Evolutionary conservation across 1,284 basidiomycete species (phyloP).

Genomic region (Ustilago sp.): DNA sequence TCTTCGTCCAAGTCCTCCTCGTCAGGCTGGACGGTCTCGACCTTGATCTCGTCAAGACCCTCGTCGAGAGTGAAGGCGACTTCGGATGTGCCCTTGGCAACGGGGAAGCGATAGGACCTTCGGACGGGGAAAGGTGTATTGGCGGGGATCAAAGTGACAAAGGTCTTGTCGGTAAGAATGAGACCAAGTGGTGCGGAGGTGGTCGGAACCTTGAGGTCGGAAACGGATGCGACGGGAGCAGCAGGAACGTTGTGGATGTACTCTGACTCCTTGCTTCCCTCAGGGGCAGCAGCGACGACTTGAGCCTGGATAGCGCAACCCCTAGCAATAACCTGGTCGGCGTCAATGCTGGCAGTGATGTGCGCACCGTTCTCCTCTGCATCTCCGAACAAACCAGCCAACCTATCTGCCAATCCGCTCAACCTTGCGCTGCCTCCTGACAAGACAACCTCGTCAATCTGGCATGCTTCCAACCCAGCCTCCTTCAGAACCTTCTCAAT

Average conservation of each 20-base stretch:
- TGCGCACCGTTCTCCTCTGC: slow-evolving; percentile 74
- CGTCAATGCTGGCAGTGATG: slow-evolving; percentile 77
- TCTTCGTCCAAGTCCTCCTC: slow-evolving; percentile 71
- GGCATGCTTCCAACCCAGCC: slow-evolving; percentile 79
- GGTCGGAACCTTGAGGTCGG: slow-evolving; percentile 48
- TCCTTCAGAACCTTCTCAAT: slow-evolving; percentile 76
- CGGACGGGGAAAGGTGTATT: slow-evolving; percentile 79
- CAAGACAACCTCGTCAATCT: slow-evolving; percentile 85
- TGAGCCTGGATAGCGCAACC: slow-evolving; percentile 88
- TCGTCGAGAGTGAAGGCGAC: slow-evolving; percentile 86
- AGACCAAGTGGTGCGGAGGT: slow-evolving; percentile 77
- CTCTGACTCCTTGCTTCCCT: slow-evolving; percentile 51
- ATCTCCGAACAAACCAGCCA: slow-evolving; percentile 80
- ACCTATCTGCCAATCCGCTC: slow-evolving; percentile 83
- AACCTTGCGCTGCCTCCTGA: slow-evolving; percentile 88
- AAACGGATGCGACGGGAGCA: slow-evolving; percentile 70
- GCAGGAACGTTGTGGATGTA: slow-evolving; percentile 53
- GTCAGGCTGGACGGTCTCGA: slow-evolving; percentile 72
- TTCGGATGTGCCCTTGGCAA: slow-evolving; percentile 37
- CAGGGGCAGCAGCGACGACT: slow-evolving; percentile 60
- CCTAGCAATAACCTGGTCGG: slow-evolving; percentile 87
- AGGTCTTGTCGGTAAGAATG: slow-evolving; percentile 76
- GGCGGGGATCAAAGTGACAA: slow-evolving; percentile 69
- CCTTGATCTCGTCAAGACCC: slow-evolving; percentile 81
- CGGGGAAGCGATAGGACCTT: slow-evolving; percentile 76